phyloP scores from a whole-genome alignment of 2,329 filamentous ascomycete species.

The Epichloe sp. region DNA sequence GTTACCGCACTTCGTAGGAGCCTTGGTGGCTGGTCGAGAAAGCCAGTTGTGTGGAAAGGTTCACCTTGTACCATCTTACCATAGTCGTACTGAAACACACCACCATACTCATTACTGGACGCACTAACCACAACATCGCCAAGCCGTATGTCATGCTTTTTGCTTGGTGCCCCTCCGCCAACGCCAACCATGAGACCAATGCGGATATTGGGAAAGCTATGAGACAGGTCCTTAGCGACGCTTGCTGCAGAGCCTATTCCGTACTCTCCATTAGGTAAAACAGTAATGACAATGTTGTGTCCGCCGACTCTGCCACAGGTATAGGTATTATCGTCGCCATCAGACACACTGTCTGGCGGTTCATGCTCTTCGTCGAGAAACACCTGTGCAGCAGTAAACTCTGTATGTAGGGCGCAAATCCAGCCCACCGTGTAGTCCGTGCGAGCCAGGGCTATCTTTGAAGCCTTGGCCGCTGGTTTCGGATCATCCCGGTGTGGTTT shows the following conservation, averaged over 20 bases:
- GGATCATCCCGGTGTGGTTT: too few species aligned
- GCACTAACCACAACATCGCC: slow-evolving; percentile 14
- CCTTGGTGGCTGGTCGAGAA: too few species aligned
- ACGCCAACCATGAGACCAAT: slow-evolving; percentile 9
- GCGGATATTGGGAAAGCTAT: slow-evolving; percentile 17
- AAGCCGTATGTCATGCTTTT: slow-evolving; percentile 19
- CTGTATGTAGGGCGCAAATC: slow-evolving; percentile 26
- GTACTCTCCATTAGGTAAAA: slow-evolving; percentile 3
- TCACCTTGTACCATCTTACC: not conserved
- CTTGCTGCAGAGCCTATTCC: slow-evolving; percentile 7
- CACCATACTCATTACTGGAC: fast-evolving
- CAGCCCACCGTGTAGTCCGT: slow-evolving; percentile 26
- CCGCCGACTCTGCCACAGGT: slow-evolving; percentile 5
- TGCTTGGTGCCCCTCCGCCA: slow-evolving; percentile 21
- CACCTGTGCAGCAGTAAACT: slow-evolving; percentile 22
- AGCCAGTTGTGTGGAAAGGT: not conserved
- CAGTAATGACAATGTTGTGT: slow-evolving; percentile 10
- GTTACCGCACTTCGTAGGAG: too few species aligned
- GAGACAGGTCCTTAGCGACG: slow-evolving; percentile 15
- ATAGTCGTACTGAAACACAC: not conserved
- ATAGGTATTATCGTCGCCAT: slow-evolving; percentile 7
- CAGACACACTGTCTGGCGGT: slow-evolving; percentile 11
- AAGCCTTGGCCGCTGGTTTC: too few species aligned
- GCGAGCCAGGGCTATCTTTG: too few species aligned
- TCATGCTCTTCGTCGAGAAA: slow-evolving; percentile 25